These are phyloP conservation scores for Chaetomium olivaceum DNA, from an alignment of 2,329 filamentous ascomycete genomes.

Conservation along the genomic window DNA sequence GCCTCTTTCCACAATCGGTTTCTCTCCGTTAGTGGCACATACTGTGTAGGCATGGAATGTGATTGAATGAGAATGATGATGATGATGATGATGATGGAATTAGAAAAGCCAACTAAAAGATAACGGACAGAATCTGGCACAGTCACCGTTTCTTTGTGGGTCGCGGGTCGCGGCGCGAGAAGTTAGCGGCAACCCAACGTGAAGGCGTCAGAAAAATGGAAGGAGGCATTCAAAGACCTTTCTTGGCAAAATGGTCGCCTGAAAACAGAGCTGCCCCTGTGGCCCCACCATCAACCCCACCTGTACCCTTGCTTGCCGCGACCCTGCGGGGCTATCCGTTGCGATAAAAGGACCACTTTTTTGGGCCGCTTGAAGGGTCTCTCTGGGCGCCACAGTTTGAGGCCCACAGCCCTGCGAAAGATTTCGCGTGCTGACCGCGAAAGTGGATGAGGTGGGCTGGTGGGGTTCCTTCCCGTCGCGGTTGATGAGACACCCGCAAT, in stretches of 20 bases:
- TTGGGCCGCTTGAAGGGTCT: no score
- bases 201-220: not conserved
- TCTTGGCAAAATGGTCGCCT: not conserved
- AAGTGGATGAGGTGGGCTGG: not conserved
- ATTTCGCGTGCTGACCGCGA: not conserved
- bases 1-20: no score
- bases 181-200: not conserved
- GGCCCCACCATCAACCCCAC: not conserved
- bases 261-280: not conserved
- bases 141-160: not conserved
- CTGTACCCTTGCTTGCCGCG: not conserved
- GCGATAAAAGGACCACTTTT: not conserved
- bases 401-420: not conserved
- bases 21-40: no score
- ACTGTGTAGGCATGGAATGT: no score
- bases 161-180: not conserved
- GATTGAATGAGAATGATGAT: no score
- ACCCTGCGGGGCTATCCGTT: not conserved
- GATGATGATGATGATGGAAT: not conserved
- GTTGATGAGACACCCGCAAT: no score
- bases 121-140: not conserved
- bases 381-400: not conserved
- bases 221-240: not conserved
- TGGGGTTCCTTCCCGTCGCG: no score
- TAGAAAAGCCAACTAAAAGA: not conserved